These are phyloP conservation scores for Beta macrorhiza DNA, from an alignment of 179 eudicot genomes.

Conservation along the genomic window DNA sequence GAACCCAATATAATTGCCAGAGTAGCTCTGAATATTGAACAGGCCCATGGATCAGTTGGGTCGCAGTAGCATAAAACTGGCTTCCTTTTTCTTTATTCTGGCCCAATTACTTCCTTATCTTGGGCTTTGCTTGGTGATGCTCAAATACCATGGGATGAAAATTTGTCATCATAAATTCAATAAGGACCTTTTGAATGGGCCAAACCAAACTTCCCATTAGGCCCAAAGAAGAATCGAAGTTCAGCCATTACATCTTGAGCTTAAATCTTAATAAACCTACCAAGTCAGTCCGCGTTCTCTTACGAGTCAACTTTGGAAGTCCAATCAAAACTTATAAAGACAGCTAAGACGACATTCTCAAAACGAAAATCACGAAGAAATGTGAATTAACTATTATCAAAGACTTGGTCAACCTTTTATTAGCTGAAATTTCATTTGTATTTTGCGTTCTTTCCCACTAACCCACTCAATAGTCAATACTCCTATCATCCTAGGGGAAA, in stretches of 20 bases:
- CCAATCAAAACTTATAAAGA: background rate
- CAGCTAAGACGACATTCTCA: background rate
- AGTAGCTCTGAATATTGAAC: no score
- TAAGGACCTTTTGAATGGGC: background rate
- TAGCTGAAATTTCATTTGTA: background rate
- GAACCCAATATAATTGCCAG: no score
- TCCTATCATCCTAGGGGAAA: no score
- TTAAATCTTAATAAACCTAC: background rate
- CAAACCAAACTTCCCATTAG: background rate
- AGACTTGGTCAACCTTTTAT: background rate
- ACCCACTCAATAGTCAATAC: no score
- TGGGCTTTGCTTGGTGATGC: no score
- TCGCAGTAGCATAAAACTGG: background rate
- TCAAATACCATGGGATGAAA: no score
- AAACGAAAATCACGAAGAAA: background rate
- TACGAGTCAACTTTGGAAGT: conserved; percentile 4
- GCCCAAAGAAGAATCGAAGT: background rate
- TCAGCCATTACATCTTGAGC: background rate
- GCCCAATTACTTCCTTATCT: background rate
- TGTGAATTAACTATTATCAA: background rate
- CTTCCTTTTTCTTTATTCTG: background rate
- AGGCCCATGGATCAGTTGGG: background rate
- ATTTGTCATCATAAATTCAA: no score
- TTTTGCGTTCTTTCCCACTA: no score
- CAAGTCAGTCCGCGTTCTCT: conserved; percentile 5